Percentiles rank a stretch among this genome's conserved stretches.
Conservation (phyloP, 2,329 filamentous ascomycete genomes). For the Thielaviopsis populi region DNA sequence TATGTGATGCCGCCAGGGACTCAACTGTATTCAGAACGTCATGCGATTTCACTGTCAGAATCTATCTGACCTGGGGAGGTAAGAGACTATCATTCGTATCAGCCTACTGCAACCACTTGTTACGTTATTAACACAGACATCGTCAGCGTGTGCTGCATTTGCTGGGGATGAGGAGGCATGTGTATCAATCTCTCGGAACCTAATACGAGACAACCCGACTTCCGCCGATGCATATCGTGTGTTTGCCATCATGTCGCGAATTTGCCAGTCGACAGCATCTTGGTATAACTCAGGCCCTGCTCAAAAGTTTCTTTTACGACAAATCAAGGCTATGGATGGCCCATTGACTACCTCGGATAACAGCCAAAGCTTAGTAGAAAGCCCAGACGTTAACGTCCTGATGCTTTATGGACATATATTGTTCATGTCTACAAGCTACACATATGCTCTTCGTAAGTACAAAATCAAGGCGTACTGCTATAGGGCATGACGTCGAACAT, state of each 20-base stretch:
- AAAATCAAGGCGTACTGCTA: conserved; percentile 6
- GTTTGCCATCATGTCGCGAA: conserved; percentile 60
- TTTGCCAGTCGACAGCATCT: conserved; percentile 56
- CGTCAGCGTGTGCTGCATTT: conserved; percentile 61
- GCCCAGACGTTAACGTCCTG: conserved; percentile 65
- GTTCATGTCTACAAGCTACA: conserved; percentile 68
- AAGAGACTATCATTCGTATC: conserved; percentile 23
- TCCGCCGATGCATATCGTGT: conserved; percentile 72
- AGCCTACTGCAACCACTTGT: too few relatives aligned
- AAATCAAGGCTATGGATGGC: conserved; percentile 79
- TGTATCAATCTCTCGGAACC: conserved; percentile 58
- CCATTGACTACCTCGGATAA: conserved; percentile 25
- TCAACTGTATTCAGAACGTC: conserved; percentile 71
- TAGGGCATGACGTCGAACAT: not conserved
- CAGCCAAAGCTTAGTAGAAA: conserved; percentile 18
- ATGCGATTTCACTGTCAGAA: conserved; percentile 50
- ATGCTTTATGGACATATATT: conserved; percentile 85
- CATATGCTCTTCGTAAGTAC: conserved; percentile 57
- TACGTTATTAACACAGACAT: conserved; percentile 1
- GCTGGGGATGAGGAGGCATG: conserved; percentile 67
- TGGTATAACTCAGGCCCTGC: conserved; percentile 69
- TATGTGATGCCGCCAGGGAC: conserved; percentile 62
- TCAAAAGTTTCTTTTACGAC: conserved; percentile 81
- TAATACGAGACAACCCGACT: conserved; percentile 70
- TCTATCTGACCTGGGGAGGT: conserved; percentile 65